Base-by-base conservation (phyloP, 495 filamentous ascomycete genomes). In the Penicillium turbatum region DNA sequence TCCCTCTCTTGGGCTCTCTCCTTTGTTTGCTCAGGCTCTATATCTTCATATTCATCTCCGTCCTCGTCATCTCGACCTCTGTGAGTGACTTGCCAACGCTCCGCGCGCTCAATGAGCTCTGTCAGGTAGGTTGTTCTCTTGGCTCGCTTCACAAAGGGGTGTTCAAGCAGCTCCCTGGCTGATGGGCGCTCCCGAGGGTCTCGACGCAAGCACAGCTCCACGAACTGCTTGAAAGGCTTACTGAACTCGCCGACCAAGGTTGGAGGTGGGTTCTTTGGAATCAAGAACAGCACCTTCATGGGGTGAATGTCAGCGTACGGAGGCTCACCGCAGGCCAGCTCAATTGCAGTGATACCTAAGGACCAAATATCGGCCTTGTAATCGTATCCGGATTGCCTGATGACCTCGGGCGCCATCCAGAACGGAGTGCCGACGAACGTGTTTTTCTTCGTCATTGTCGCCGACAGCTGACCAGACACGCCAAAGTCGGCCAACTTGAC, bases 341-440 rank as follows among this genome's bases (percentile, higher is more conserved):
- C 93, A 48, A 98, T 83, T 5, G 93, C 92, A 0, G 93, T 97
- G 62, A 98, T 97, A 10, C 93, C 93, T n/a, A 98, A 74, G 21
- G 95, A 97, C 93, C 93, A 98, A 52, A 98, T 96, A 65, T 98
- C 93, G 6, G 93, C 95, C 73, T 97, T 98, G 72, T 95, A 91
- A 62, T 97, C 92, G 70, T 98, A 98, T 36, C 93, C 93, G 46
- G 89, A 93, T 66, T 96, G 91, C 74, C 96, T 96, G 70, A 98
- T 98, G 29, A 98, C 93, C 69, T 98, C 93, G 8, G 93, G 93
- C 5, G 93, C 93, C 93, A 98, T 98, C 93, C 93, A 98, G 71
- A 97, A 98, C 0, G 93, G 93, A 2, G 93, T 97, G 12, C 93
- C 93, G 19, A 98, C 93, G 66, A 98, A 98, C 0, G 93, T 98